Conservation (phyloP, 306 rosid species). For the Boehmeria nivea region DNA sequence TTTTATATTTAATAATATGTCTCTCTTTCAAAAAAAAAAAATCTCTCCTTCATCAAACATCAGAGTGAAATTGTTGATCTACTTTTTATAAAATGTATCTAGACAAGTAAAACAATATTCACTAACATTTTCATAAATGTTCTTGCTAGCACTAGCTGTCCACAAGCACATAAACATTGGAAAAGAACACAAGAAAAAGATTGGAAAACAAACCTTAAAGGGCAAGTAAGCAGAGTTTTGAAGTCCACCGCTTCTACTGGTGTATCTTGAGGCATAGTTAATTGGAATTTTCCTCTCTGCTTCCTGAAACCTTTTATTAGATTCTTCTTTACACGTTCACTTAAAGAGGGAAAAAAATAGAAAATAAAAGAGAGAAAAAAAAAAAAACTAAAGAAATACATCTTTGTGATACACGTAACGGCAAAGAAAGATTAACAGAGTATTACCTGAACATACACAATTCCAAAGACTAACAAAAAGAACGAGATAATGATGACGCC, state of each 20-base stretch:
- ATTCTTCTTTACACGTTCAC: slow-evolving; percentile 23
- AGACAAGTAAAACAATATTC: no score
- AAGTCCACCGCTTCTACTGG: slow-evolving; percentile 68
- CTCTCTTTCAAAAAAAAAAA: no score
- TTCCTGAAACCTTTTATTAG: slow-evolving; percentile 64
- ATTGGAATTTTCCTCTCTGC: slow-evolving; percentile 97
- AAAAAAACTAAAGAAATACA: no score
- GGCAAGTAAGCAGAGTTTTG: slow-evolving; percentile 90
- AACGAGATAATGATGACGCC: slow-evolving; percentile 61
- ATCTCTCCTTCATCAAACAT: no score
- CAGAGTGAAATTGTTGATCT: no score
- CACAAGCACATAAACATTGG: no score
- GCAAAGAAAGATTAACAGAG: slow-evolving; percentile 4
- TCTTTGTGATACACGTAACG: neutral
- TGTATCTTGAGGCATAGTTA: slow-evolving; percentile 87
- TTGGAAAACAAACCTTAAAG: slow-evolving; percentile 55
- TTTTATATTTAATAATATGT: no score
- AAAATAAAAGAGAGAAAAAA: slow-evolving; percentile 9
- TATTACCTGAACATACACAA: slow-evolving; percentile 94
- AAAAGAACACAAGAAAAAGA: no score
- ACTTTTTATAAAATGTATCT: no score
- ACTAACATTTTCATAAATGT: no score
- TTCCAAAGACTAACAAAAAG: slow-evolving; percentile 79
- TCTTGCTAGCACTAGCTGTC: no score
- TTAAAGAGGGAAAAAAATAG: neutral